Evolutionary conservation across 495 filamentous ascomycete genomes (phyloP), one percentile per base, ranked within the genome.

Genomic region (Aspergillus asperescens): DNA sequence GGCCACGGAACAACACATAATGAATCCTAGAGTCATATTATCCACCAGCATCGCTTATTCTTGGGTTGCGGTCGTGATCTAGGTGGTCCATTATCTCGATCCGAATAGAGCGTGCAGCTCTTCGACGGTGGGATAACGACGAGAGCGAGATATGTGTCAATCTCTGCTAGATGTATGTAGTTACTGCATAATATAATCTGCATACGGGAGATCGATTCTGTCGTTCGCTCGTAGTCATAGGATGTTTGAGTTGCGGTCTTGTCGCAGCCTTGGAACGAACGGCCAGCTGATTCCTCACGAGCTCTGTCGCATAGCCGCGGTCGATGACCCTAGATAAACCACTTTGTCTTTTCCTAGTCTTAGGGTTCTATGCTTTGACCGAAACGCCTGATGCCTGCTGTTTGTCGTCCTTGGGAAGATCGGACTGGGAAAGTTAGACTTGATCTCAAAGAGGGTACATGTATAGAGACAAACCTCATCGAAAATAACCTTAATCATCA

Each of bases 401-500:
- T 29, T 57, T 60, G 48, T 73, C 68, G 28, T 71, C 59, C 52
- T 31, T 42, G 35, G 49, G 47, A 39, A 57, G 28, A 28, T 54
- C 51, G 10, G 42, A 35, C 51, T 54, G 24, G 7, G 25, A 29
- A n/a, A n/a, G 27, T 46, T 38, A 47, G 34, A n/a, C 4, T 9
- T 10, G 25, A 20, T 37, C 29, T 20, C 2, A 42, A 0, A 43
- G 13, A 34, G 32, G 35, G 44, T 48, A 15, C 9, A 47, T 5
- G 7, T 27, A 23, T 20, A 32, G 57, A 27, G 40, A 77, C 85
- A 62, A 63, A 95, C 91, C 62, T 77, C 59, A 57, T 97, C 93
- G 61, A 90, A 98, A 39, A 98, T 91, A 32, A 98, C 90, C 54
- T 84, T 74, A 50, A 98, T 96, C 88, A 94, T 95, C 70, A 98